phyloP scores from a whole-genome alignment of 192 early-diverging fungal species.

The Geranomyces michiganensis region DNA sequence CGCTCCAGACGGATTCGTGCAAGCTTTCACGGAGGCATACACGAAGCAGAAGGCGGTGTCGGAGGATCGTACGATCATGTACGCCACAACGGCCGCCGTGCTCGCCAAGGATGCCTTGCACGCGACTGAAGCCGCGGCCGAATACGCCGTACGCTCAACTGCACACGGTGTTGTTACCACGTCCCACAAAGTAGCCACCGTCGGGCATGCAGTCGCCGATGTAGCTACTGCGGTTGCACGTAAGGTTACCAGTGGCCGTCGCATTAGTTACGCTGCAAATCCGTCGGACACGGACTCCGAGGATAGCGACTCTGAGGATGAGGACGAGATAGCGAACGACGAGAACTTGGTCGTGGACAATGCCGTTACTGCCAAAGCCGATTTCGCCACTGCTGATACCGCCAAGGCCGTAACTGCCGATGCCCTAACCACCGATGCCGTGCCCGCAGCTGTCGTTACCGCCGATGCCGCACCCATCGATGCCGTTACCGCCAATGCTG shows the following conservation, averaged over 20 bases:
- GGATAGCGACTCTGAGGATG: too few relatives aligned
- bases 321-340: too few relatives aligned
- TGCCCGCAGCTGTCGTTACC: neutral
- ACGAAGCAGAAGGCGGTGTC: too few relatives aligned
- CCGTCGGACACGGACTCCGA: too few relatives aligned
- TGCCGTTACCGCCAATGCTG: neutral
- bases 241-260: too few relatives aligned
- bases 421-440: neutral
- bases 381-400: too few relatives aligned
- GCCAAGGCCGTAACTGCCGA: neutral
- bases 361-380: neutral
- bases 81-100: slow-evolving; percentile 20
- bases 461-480: neutral
- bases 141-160: neutral
- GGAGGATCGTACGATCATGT: slow-evolving; percentile 14
- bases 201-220: neutral
- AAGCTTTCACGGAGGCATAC: too few relatives aligned
- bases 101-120: slow-evolving; percentile 24
- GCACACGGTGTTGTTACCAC: neutral
- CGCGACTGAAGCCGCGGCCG: slow-evolving; percentile 9
- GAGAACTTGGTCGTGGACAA: slow-evolving; percentile 1
- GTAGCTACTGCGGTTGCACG: too few relatives aligned
- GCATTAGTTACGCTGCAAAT: too few relatives aligned
- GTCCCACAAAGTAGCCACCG: neutral
- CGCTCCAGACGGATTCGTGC: too few relatives aligned